These are phyloP conservation scores for Eucalyptus polyanthemos DNA, from an alignment of 345 rosid species.

Conservation along the genomic window DNA sequence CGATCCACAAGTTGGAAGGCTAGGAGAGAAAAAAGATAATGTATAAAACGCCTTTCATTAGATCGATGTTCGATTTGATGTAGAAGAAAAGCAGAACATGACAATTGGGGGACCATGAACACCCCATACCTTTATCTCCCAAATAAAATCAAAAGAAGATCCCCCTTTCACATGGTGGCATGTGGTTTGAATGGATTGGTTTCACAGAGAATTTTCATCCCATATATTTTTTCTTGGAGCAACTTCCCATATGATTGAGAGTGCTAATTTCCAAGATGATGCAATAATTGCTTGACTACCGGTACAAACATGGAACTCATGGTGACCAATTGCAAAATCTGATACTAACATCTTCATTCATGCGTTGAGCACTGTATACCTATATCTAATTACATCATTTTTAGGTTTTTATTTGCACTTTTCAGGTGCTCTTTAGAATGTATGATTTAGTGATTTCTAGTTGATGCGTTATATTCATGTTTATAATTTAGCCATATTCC, in stretches of 20 bases:
- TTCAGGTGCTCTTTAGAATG: not conserved
- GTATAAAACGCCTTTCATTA: not conserved
- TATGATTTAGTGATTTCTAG: not conserved
- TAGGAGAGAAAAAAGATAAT: not conserved
- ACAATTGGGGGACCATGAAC: constrained; percentile 4
- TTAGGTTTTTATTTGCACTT: not conserved
- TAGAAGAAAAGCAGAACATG: not conserved
- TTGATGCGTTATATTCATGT: not conserved
- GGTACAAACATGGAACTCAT: not conserved
- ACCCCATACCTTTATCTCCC: not conserved
- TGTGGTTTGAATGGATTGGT: not conserved
- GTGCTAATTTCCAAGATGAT: not conserved
- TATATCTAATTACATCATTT: not conserved
- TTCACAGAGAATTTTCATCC: not conserved
- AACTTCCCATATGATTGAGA: not conserved
- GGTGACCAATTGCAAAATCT: not conserved
- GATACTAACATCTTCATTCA: not conserved
- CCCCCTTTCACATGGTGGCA: constrained; percentile 3
- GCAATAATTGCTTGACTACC: not conserved
- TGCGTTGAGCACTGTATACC: not conserved
- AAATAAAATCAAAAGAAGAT: not conserved
- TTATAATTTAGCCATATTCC: not conserved
- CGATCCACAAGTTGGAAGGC: not conserved
- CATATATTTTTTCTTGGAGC: not conserved
- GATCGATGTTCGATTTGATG: not conserved